Evolutionary conservation across 2,329 filamentous ascomycete species (phyloP).

Genomic region (Fusarium annulatum): DNA sequence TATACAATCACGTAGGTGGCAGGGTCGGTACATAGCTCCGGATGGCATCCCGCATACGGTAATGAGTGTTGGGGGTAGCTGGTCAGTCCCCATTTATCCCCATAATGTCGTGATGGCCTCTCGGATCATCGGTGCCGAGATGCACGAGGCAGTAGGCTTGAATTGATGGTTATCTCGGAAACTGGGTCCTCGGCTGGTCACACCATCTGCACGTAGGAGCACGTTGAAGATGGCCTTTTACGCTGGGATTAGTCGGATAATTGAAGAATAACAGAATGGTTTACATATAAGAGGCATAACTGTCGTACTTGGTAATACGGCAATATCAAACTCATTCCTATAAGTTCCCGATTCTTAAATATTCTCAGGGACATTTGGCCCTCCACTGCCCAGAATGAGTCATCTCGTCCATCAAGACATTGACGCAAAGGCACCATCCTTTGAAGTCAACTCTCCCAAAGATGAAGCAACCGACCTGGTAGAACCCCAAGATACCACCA

Average conservation of each 20-base stretch:
- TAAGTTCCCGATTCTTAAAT: accelerated
- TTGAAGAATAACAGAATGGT: background rate
- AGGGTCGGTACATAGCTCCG: background rate
- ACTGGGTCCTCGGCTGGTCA: background rate
- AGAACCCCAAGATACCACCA: background rate
- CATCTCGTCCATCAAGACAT: background rate
- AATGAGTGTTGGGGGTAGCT: background rate
- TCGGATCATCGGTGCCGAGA: slow-evolving; percentile 2
- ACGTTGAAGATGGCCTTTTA: background rate
- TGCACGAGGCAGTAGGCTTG: background rate
- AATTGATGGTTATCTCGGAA: slow-evolving; percentile 1
- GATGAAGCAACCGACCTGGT: background rate
- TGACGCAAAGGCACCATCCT: background rate
- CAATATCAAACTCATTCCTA: background rate
- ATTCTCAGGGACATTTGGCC: background rate
- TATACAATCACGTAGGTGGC: background rate
- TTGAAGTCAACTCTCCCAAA: background rate
- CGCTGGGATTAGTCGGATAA: background rate
- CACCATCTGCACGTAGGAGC: background rate
- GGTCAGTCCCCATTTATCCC: background rate
- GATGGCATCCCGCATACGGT: background rate
- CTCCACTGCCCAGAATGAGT: background rate
- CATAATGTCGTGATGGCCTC: background rate
- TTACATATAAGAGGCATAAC: background rate
- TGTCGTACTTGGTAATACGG: background rate